Percentiles rank a stretch among this genome's conserved stretches.
phyloP scores from a whole-genome alignment of 371 early-diverging fungal species.

The Haplosporangium sp. region DNA sequence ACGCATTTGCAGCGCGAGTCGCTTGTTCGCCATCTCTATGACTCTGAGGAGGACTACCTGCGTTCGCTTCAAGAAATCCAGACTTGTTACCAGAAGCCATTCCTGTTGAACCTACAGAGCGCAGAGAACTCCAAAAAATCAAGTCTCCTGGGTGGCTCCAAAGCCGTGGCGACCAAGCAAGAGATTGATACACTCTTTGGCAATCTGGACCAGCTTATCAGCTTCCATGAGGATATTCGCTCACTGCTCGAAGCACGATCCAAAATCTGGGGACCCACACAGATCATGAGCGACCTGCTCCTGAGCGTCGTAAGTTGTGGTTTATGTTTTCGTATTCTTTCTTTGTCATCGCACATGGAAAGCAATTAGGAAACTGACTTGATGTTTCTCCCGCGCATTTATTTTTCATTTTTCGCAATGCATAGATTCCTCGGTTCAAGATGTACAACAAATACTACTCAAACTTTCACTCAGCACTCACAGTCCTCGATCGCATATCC shows the following conservation, averaged over 20 bases:
- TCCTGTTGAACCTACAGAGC: slow-evolving; percentile 27
- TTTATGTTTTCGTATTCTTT: not conserved
- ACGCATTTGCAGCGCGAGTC: slow-evolving; percentile 47
- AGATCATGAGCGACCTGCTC: slow-evolving; percentile 51
- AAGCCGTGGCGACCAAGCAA: slow-evolving; percentile 33
- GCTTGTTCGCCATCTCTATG: slow-evolving; percentile 44
- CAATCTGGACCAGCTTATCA: slow-evolving; percentile 38
- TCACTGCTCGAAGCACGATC: slow-evolving; percentile 35
- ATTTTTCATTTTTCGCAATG: not conserved
- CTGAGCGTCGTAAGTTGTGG: slow-evolving; percentile 25
- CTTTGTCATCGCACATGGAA: not conserved
- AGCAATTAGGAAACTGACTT: no score
- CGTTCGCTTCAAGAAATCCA: slow-evolving; percentile 40
- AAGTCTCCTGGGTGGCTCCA: slow-evolving; percentile 15
- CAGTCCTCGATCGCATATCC: slow-evolving; percentile 47
- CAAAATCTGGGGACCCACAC: slow-evolving; percentile 54
- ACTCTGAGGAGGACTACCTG: slow-evolving; percentile 51
- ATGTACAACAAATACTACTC: slow-evolving; percentile 46
- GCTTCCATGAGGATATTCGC: slow-evolving; percentile 39
- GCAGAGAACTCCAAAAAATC: slow-evolving; percentile 23
- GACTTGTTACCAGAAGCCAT: slow-evolving; percentile 32
- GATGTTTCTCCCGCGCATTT: no score
- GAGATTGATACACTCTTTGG: slow-evolving; percentile 51
- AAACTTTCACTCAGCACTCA: slow-evolving; percentile 43
- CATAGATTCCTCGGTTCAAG: slow-evolving; percentile 49